A percentile compares a stretch with the other conserved stretches of the same genome.
These are phyloP conservation scores for Rhizoclosmatium globosum DNA, from an alignment of 192 early-diverging fungal species.

Conservation along the genomic window DNA sequence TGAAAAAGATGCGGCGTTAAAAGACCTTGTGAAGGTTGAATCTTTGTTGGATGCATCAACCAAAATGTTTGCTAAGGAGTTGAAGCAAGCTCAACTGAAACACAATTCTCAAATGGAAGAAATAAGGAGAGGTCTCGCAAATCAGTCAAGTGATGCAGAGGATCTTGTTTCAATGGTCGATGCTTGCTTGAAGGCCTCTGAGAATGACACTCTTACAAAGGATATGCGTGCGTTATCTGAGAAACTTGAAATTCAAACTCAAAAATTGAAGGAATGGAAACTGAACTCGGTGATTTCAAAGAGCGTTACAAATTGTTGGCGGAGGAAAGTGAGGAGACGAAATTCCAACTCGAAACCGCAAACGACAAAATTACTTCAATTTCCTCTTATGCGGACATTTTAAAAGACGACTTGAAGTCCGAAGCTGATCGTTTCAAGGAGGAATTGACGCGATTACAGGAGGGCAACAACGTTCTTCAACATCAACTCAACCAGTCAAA, in stretches of 20 bases:
- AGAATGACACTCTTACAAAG: not conserved
- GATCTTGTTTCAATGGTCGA: not conserved
- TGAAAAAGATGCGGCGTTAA: constrained; percentile 18
- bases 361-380: not conserved
- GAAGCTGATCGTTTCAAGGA: constrained; percentile 4
- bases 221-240: not conserved
- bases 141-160: not conserved
- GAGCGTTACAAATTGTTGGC: not conserved
- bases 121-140: not conserved
- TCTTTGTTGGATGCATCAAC: not conserved
- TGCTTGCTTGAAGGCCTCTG: not conserved
- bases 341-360: not conserved
- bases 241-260: not conserved
- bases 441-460: not conserved
- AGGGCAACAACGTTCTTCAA: not conserved
- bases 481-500: constrained; percentile 4
- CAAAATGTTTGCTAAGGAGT: constrained; percentile 6
- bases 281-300: not conserved
- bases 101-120: not conserved
- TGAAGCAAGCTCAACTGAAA: not conserved
- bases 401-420: not conserved
- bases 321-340: not conserved
- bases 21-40: constrained; percentile 18
- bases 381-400: not conserved
- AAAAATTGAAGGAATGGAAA: not conserved